Conservation (phyloP, 1,284 basidiomycete genomes). For the Erythrobasidium hasegawianum region DNA sequence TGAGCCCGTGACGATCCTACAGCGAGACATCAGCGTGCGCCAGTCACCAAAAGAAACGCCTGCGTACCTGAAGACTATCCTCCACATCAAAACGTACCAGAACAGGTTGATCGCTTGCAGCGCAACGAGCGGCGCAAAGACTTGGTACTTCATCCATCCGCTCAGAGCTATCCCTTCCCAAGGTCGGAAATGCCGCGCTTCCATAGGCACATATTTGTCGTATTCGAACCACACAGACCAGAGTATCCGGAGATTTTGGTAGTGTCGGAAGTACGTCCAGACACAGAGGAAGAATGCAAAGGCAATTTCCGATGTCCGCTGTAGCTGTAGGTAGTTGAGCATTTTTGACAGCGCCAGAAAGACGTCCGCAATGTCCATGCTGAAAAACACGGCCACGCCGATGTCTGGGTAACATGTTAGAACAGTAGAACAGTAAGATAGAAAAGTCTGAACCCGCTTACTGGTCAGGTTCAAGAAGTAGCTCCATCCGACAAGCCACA, state of each 20-base stretch:
- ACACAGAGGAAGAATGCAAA: slow-evolving; percentile 68
- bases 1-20: slow-evolving; percentile 22
- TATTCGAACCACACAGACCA: slow-evolving; percentile 82
- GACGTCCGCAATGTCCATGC: slow-evolving; percentile 35
- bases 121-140: slow-evolving; percentile 68
- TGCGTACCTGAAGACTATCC: slow-evolving; percentile 60
- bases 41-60: background rate
- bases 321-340: slow-evolving; percentile 70
- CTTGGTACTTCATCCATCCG: slow-evolving; percentile 64
- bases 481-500: slow-evolving; percentile 96
- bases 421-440: too few species aligned
- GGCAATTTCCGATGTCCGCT: slow-evolving; percentile 58
- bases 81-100: slow-evolving; percentile 79
- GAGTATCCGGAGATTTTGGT: slow-evolving; percentile 80
- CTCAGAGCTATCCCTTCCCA: slow-evolving; percentile 66
- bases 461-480: slow-evolving; percentile 65
- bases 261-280: slow-evolving; percentile 98
- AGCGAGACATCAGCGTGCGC: slow-evolving; percentile 2
- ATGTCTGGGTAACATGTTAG: slow-evolving; percentile 21
- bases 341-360: slow-evolving; percentile 63
- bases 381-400: slow-evolving; percentile 30
- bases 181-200: slow-evolving; percentile 60
- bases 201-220: slow-evolving; percentile 61
- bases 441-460: background rate
- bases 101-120: slow-evolving; percentile 82